Base-by-base conservation (phyloP, 2,329 filamentous ascomycete species). In the Arthrocladium fulminans region DNA sequence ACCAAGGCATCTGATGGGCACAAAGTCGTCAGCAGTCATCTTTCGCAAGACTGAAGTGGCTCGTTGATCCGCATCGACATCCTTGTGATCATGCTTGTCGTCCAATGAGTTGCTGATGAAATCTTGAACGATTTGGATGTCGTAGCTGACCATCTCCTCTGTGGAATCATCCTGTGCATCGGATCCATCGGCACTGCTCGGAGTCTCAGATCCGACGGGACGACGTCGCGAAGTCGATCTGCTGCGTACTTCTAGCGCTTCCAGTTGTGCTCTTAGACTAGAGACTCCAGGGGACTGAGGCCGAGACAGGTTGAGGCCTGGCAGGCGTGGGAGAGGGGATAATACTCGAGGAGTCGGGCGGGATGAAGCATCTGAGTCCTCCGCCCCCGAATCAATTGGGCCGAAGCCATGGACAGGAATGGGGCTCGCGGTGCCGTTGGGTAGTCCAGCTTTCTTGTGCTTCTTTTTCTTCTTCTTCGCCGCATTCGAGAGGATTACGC, bases 1-100 rank as follows among this genome's bases (percentile, higher is more conserved):
- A 49, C 94, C 94, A 19, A 98, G 81, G 65, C 90, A 97, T 43
- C 87, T 86, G 44, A 98, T 71, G 9, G 86, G 81, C 60, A 94
- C 84, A 63, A 98, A 98, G 64, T 98, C 92, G 9, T 83, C 80
- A 1, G 88, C 83, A 7, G 83, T 84, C 84, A 97, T 96, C 72
- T 98, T 97, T 55, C 86, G 80, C 52, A 72, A 70, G 37, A 78
- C 61, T 8, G 52, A 56, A n/a, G 51, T 53, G 12, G 59, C 55
- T n/a, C 51, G 58, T 29, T 73, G 65, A 54, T 67, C 73, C 47
- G 52, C 69, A 47, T 63, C 64, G 30, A 66, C 63, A 22, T n/a
- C 44, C 27, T 22, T 39, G 32, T 39, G 32, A 15, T 29, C 22
- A 12, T 25, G 15, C 13, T 47, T 29, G 44, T 62, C 60, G 3